Evolutionary conservation across 768 basidiomycete species (phyloP).

Genomic region (Suillus ampliporus): DNA sequence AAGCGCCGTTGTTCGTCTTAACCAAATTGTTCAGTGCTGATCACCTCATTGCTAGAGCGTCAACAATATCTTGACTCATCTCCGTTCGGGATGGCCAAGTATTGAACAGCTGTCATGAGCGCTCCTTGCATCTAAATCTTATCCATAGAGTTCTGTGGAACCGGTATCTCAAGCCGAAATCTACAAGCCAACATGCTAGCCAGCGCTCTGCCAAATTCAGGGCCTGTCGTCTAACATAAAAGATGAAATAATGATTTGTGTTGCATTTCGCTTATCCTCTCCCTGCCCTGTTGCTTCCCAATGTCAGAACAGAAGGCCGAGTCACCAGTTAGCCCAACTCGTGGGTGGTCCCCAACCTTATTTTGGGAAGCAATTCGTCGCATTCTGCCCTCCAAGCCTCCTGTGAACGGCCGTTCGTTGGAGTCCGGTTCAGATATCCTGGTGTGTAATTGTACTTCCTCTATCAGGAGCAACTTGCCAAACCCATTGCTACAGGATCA

Average conservation of each 20-base stretch:
- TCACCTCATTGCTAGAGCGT: slow-evolving; percentile 2
- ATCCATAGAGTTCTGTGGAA: slow-evolving; percentile 2
- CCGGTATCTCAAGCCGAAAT: neutral
- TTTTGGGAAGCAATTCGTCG: neutral
- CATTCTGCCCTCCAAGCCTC: neutral
- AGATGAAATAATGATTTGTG: neutral
- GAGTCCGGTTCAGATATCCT: neutral
- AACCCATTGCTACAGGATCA: neutral
- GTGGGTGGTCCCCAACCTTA: neutral
- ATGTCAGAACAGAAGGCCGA: slow-evolving; percentile 3
- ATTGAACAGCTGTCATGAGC: neutral
- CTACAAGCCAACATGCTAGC: neutral
- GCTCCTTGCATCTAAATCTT: neutral
- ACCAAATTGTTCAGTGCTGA: neutral
- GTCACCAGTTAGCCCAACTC: neutral
- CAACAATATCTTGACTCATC: neutral
- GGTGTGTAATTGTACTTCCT: neutral
- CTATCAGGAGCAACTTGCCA: neutral
- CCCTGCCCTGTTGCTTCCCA: neutral
- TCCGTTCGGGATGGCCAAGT: neutral
- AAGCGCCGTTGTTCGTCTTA: neutral
- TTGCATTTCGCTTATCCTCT: neutral
- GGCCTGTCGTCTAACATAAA: neutral
- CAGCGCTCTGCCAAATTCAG: neutral
- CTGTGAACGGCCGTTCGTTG: neutral